Evolutionary conservation across 2,329 filamentous ascomycete species (phyloP).

Genomic region (Fusarium tjaetaba): DNA sequence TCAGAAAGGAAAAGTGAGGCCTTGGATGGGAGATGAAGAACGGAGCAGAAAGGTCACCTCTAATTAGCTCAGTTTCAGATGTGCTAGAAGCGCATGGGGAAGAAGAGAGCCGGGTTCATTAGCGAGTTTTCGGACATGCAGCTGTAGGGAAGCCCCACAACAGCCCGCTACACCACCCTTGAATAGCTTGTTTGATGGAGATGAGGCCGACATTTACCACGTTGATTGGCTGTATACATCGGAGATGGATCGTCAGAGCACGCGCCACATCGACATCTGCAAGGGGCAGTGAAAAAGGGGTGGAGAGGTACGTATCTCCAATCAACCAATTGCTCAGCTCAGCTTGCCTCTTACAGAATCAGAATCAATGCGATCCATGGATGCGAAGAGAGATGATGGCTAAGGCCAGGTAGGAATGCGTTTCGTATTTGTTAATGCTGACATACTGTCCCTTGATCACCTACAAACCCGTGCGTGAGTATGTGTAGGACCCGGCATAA

Average conservation of each 20-base stretch:
- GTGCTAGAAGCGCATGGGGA: conserved; percentile 23
- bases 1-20: not conserved
- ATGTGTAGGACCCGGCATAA: not conserved
- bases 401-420: conserved; percentile 24
- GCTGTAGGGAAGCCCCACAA: conserved; percentile 7
- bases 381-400: not conserved
- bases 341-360: not conserved
- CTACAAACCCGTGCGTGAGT: not conserved
- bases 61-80: conserved; percentile 43
- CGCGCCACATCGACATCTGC: conserved; percentile 26
- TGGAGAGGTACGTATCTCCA: conserved; percentile 13
- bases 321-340: not conserved
- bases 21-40: conserved; percentile 40
- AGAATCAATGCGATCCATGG: conserved; percentile 10
- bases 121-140: conserved; percentile 15
- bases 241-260: conserved; percentile 16
- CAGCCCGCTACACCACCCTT: conserved; percentile 22
- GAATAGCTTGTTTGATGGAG: conserved; percentile 43
- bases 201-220: not conserved
- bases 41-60: conserved; percentile 23
- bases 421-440: conserved; percentile 35
- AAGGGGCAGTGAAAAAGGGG: conserved; percentile 16
- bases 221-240: conserved; percentile 10
- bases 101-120: conserved; percentile 6
- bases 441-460: not conserved